Evolutionary conservation across 192 early-diverging fungal genomes (phyloP).

Genomic region (Linderina pennispora): DNA sequence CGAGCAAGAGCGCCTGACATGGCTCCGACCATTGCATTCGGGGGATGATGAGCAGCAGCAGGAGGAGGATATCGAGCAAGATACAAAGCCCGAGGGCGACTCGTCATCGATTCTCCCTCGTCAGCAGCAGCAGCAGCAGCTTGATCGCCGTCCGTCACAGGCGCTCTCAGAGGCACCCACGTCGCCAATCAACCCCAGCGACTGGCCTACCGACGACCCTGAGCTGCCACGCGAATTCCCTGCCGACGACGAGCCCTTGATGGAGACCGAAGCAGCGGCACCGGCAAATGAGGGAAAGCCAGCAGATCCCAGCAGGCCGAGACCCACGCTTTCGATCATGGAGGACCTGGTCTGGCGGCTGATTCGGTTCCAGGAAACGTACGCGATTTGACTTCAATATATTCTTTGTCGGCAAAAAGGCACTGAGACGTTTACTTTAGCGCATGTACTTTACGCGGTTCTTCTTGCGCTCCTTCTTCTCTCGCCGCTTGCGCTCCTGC

Average conservation of each 20-base stretch:
- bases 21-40: conserved; percentile 5
- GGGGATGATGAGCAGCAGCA: not conserved
- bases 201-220: conserved; percentile 42
- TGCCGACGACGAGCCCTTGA: not conserved
- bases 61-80: too few relatives aligned
- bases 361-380: conserved; percentile 44
- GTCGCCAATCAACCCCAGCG: conserved; percentile 32
- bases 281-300: not conserved
- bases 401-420: not conserved
- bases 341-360: conserved; percentile 41
- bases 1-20: conserved; percentile 29
- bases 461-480: conserved; percentile 47
- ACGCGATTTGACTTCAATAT: conserved; percentile 13
- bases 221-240: not conserved
- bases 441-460: conserved; percentile 30
- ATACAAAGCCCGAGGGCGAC: too few relatives aligned
- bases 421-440: not conserved
- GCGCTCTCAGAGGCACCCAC: conserved; percentile 37
- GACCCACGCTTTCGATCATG: conserved; percentile 37
- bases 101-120: too few relatives aligned
- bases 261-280: not conserved
- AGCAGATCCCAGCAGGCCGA: conserved; percentile 3
- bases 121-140: not conserved
- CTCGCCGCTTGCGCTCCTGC: conserved; percentile 27
- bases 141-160: not conserved